Evolutionary conservation across 345 rosid genomes (phyloP), one percentile per base, ranked within the genome.

Genomic region (Triadica sebifera): DNA sequence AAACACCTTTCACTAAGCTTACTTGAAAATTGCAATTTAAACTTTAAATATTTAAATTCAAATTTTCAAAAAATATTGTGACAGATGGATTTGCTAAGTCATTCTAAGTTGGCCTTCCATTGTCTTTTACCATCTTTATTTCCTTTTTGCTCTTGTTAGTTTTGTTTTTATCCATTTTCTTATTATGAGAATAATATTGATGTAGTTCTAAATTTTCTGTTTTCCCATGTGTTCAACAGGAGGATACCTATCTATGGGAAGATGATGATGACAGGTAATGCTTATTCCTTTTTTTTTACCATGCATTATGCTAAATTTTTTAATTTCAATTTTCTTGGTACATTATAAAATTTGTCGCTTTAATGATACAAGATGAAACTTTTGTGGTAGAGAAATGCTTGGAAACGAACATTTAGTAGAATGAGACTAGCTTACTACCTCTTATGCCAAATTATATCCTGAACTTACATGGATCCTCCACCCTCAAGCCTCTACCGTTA

Each of bases 201-300:
- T 72, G 24, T 61, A 15, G 55, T 70, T 56, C 37, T 50, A n/a
- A 37, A 45, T 56, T 39, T 50, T 74, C 41, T 72, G 13, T 57
- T 2, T 51, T 29, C 47, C 8, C 13, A 20, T 73, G 15, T 65
- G 52, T 77, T 75, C 64, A 45, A 65, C 88, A 94, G 96, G 98
- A 94, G 83, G 97, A 95, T 78, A 93, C 99, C 25, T 91, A 93
- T 76, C 79, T 93, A 43, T 95, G 98, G 99, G 98, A 95, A 83
- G 98, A 95, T 61, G 94, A 90, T 19, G 99, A 95, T 57, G 97
- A 93, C 38, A 79, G 98, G 94, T 93, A 81, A 51, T 50, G 43
- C 45, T 47, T 38, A 12, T 13, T 22, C 55, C 51, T 47, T 60
- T 12, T 55, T 39, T 12, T 24, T 41, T 8, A 4, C 8, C 2